Percentiles rank a stretch among this genome's conserved stretches.
These are phyloP conservation scores for Kodamaea alishanica DNA, from an alignment of 1,139 yeast genomes.

Conservation along the genomic window DNA sequence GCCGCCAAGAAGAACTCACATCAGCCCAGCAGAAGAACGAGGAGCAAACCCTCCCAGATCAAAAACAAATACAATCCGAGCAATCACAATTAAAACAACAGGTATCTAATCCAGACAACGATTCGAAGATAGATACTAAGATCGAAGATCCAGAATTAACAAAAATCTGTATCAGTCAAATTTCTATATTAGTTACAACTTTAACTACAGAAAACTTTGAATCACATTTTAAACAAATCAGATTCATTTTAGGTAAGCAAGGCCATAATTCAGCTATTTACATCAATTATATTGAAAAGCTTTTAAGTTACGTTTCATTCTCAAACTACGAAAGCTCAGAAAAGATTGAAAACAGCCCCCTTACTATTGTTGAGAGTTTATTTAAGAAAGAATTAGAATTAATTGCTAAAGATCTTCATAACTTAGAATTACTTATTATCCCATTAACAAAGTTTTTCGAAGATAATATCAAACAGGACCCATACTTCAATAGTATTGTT, in stretches of 20 bases:
- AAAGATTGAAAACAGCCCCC: slow-evolving; percentile 4
- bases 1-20: slow-evolving; percentile 17
- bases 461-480: slow-evolving; percentile 8
- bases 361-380: slow-evolving; percentile 10
- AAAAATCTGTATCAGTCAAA: slow-evolving; percentile 49
- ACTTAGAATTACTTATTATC: slow-evolving; percentile 19
- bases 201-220: slow-evolving; percentile 40
- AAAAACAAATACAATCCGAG: not conserved
- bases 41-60: slow-evolving; percentile 5
- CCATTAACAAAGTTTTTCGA: slow-evolving; percentile 17
- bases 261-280: slow-evolving; percentile 30
- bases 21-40: slow-evolving; percentile 5
- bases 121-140: slow-evolving; percentile 2
- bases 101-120: not conserved
- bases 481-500: slow-evolving; percentile 14
- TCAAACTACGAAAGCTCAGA: slow-evolving; percentile 13
- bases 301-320: slow-evolving; percentile 21
- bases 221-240: slow-evolving; percentile 44
- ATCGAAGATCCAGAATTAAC: slow-evolving; percentile 31
- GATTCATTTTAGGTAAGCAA: slow-evolving; percentile 39
- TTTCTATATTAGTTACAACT: slow-evolving; percentile 48
- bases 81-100: slow-evolving; percentile 4
- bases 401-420: slow-evolving; percentile 22
- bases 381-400: slow-evolving; percentile 22
- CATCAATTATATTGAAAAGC: slow-evolving; percentile 26